Conservation (phyloP, 1,139 yeast genomes). For the Lipomyces yarrowii region DNA sequence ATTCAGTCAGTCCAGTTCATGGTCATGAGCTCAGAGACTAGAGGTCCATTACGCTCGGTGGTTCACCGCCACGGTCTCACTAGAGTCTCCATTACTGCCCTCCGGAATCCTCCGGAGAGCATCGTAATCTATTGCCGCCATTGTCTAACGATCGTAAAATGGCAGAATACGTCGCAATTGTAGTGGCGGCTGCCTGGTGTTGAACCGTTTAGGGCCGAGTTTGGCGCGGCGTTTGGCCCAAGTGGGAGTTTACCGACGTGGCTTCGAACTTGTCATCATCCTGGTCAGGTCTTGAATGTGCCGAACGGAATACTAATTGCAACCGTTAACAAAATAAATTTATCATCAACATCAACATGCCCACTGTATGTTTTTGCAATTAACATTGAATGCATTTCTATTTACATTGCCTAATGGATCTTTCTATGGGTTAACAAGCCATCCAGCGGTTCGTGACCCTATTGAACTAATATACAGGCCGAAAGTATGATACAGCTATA, state of each 20-base stretch:
- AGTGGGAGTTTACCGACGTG: not conserved
- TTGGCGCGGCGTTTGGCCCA: not conserved
- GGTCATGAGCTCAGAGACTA: too few relatives aligned
- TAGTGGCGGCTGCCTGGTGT: not conserved
- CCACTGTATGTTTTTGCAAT: not conserved
- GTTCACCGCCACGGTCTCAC: slow-evolving; percentile 43
- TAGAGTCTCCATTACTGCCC: slow-evolving; percentile 14
- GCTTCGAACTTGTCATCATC: not conserved
- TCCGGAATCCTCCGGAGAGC: slow-evolving; percentile 19
- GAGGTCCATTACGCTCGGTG: slow-evolving; percentile 42
- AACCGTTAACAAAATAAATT: not conserved
- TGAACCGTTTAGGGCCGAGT: not conserved
- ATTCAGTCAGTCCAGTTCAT: not conserved
- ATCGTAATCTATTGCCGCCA: slow-evolving; percentile 19
- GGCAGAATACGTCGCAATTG: not conserved
- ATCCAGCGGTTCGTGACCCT: not conserved
- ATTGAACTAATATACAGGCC: not conserved
- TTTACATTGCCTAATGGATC: not conserved
- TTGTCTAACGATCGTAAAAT: not conserved
- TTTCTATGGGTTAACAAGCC: not conserved
- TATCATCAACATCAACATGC: not conserved
- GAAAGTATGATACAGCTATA: not conserved
- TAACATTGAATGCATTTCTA: not conserved
- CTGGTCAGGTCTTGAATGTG: not conserved
- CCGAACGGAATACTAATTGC: not conserved